Evolutionary conservation across 2,329 filamentous ascomycete species (phyloP), one percentile per base, ranked within the genome.

Genomic region (Calonectria crousiana): DNA sequence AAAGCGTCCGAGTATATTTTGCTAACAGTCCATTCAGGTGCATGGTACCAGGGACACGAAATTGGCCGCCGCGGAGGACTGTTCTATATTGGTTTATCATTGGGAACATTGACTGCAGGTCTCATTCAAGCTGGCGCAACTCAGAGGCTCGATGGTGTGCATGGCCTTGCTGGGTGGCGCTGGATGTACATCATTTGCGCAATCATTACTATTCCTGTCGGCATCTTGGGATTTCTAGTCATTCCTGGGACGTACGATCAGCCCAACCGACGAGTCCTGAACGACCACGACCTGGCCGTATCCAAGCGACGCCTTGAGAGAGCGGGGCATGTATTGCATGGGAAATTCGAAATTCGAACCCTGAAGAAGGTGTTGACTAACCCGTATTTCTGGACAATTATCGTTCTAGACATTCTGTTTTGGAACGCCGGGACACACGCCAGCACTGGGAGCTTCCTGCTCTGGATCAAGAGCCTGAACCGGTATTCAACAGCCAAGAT

Each of bases 401-500:
- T 91, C 0, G 72, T 88, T 0, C 83, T 90, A 34, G 88, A 90
- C 64, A 84, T 90, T 5, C 84, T 92, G 30, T 92, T 92, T 82
- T 92, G 89, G 88, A 91, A 91, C 71, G 85, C 86, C 8, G 82
- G 86, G 26, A 88, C 83, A 51, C 82, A 89, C 60, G 87, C 86
- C 1, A 85, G 81, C 9, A 84, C 86, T 0, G 90, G 89, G 2
- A 87, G 86, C 0, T 92, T 89, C 72, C 80, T 91, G 2, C 84
- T 92, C 0, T 92, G 90, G 90, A 83, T 92, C 60, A 92, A 92
- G 81, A 90, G 88, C 72, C 78, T 92, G 11, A 81, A 86, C 2
- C 84, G 88, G 2, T 91, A 86, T 78, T 84, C 85, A 0, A 83
- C 83, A 0, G 82, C 87, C 1, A 84, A 82, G n/a, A 80, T 91